A percentile compares a stretch with the other conserved stretches of the same genome.
phyloP scores from a whole-genome alignment of 352 stramenopile genomes.

The Globisporangium alternatum region DNA sequence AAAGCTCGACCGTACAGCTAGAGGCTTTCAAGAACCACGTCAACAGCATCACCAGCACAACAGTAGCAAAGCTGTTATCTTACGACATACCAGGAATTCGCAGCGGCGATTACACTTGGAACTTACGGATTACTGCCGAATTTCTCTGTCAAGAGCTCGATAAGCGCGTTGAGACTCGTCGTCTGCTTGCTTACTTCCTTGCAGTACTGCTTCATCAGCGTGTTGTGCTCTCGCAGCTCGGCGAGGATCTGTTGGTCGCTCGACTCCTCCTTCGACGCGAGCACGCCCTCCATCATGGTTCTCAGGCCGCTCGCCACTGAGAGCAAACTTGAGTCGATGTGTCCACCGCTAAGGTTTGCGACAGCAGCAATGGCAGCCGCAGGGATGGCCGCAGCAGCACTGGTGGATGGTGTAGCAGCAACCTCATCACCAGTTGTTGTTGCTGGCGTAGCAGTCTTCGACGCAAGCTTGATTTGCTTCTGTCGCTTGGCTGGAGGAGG shows the following conservation, averaged over 20 bases:
- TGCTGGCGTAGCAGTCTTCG: neutral
- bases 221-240: slow-evolving; percentile 9
- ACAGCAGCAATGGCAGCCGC: neutral
- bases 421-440: neutral
- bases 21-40: too few species aligned
- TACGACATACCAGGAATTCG: neutral
- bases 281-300: slow-evolving; percentile 11
- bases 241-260: slow-evolving; percentile 1
- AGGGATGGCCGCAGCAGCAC: neutral
- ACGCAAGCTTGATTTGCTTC: neutral
- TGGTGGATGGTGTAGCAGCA: neutral
- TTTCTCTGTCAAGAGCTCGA: neutral
- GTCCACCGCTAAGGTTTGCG: neutral
- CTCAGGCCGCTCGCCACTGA: slow-evolving; percentile 2
- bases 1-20: neutral
- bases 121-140: neutral
- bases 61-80: neutral
- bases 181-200: slow-evolving; percentile 8
- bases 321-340: slow-evolving; percentile 9
- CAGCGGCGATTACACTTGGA: neutral
- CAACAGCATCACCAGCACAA: too few species aligned
- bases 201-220: slow-evolving; percentile 7
- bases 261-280: slow-evolving; percentile 1
- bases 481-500: slow-evolving; percentile 1
- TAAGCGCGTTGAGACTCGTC: slow-evolving; percentile 3